These are phyloP conservation scores for Solanum pinnatisectum DNA, from an alignment of 257 asterid genomes.

Conservation along the genomic window DNA sequence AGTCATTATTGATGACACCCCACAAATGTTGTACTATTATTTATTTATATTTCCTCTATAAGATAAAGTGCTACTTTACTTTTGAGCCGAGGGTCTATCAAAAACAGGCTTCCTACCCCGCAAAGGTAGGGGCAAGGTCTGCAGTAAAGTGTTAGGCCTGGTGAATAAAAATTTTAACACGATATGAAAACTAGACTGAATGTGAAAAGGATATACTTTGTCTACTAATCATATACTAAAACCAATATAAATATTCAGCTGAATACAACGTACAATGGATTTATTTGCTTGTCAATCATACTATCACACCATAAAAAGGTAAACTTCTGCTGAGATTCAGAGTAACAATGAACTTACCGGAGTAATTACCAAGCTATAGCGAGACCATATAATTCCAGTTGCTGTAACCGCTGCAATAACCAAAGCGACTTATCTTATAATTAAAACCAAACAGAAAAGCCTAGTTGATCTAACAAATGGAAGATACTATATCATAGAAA, in stretches of 20 bases:
- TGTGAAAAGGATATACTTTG: neutral
- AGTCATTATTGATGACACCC: neutral
- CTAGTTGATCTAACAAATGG: conserved; percentile 22
- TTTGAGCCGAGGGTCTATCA: neutral
- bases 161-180: neutral
- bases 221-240: neutral
- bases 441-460: neutral
- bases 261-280: neutral
- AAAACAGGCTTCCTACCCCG: neutral
- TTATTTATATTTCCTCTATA: neutral
- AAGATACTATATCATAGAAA: neutral
- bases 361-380: conserved; percentile 61
- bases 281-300: neutral
- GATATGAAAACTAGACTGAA: neutral
- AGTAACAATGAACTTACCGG: conserved; percentile 38
- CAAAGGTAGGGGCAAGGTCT: neutral
- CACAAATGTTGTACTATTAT: neutral
- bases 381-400: conserved; percentile 68
- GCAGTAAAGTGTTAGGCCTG: neutral
- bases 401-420: conserved; percentile 52
- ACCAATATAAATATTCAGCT: neutral
- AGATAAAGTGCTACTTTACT: neutral
- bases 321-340: neutral
- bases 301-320: neutral
- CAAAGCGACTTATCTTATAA: neutral